phyloP scores from a whole-genome alignment of 352 stramenopile species.

The Globisporangium cystogenes region DNA sequence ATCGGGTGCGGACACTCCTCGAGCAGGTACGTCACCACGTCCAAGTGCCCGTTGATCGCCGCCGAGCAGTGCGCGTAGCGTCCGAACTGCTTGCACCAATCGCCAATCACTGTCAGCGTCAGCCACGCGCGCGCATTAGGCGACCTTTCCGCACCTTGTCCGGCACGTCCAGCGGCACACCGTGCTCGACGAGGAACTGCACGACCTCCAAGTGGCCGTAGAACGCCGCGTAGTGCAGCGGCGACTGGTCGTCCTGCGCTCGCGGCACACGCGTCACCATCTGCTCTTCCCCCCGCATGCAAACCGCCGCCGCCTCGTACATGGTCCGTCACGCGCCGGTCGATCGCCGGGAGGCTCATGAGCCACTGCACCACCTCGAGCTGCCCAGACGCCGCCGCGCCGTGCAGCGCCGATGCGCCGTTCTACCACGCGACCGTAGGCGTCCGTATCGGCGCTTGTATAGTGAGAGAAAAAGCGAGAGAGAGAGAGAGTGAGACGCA shows the following conservation, averaged over 20 bases:
- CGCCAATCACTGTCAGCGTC: no score
- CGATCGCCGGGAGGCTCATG: conserved; percentile 46
- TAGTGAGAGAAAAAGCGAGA: no score
- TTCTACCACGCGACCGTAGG: conserved; percentile 27
- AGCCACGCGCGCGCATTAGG: no score
- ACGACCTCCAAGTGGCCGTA: conserved; percentile 86
- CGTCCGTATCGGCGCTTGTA: not conserved
- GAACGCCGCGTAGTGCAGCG: conserved; percentile 84
- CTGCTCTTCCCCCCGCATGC: no score
- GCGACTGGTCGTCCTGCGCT: conserved; percentile 67
- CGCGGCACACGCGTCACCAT: not conserved
- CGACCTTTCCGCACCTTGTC: conserved; percentile 80
- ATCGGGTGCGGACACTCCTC: conserved; percentile 78
- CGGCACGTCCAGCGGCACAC: conserved; percentile 68
- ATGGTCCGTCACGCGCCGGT: conserved; percentile 61
- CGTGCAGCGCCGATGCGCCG: conserved; percentile 75
- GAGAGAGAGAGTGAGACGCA: not conserved
- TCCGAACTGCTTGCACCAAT: conserved; percentile 33
- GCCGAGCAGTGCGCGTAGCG: conserved; percentile 75
- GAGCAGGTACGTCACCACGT: conserved; percentile 77
- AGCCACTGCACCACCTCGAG: conserved; percentile 82
- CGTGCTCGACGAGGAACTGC: conserved; percentile 76
- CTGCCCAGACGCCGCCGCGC: conserved; percentile 67
- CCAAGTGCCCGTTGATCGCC: conserved; percentile 82
- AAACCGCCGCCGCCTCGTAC: no score